Evolutionary conservation across 495 filamentous ascomycete species (phyloP), one percentile per base, ranked within the genome.

Genomic region (Xeromyces bisporus): DNA sequence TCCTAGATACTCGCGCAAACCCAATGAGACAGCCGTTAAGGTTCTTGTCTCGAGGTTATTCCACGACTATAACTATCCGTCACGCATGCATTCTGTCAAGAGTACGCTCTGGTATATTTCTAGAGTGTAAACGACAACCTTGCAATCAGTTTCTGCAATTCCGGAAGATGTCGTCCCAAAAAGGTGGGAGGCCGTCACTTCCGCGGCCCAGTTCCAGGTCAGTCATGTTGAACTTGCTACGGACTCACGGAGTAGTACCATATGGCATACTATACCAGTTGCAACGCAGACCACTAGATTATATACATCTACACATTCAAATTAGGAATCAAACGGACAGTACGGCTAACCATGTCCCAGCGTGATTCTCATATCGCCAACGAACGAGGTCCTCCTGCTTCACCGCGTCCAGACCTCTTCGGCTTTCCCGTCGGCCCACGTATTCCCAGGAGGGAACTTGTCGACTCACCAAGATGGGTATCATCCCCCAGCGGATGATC

Each of bases 381-480:
- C 61, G 32, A 93, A 94, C 48, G 71, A 91, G 46, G 69, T 96
- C 24, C 69, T 97, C 13, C 69, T 96, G 13, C 71, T 97, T 2
- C 83, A 84, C 43, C 74, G 89, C 31, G 82, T 93, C 8, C 62
- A 74, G 29, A 79, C 73, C 1, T 87, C 84, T 2, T 70, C 66
- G 4, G 77, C 84, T 14, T 97, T 94, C 39, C 69, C 89, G 9
- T 87, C 80, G 0, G 87, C 86, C 0, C 85, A 96, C 46, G 89
- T 97, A 34, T 97, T 97, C 43, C 89, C 89, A 0, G 89, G 89
- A n/a, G 89, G 89, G 0, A 85, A 89, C 38, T 57, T 91, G 6
- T 78, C 77, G 0, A 31, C 54, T 0, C n/a, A n/a, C n/a, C 67
- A 71, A 25, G 83, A 93, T 35, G 81, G 75, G 6, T 60, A 73